A percentile compares a stretch with the other conserved stretches of the same genome.
Evolutionary conservation across 1,284 basidiomycete genomes (phyloP).

Genomic region (Golubevia pallescens): DNA sequence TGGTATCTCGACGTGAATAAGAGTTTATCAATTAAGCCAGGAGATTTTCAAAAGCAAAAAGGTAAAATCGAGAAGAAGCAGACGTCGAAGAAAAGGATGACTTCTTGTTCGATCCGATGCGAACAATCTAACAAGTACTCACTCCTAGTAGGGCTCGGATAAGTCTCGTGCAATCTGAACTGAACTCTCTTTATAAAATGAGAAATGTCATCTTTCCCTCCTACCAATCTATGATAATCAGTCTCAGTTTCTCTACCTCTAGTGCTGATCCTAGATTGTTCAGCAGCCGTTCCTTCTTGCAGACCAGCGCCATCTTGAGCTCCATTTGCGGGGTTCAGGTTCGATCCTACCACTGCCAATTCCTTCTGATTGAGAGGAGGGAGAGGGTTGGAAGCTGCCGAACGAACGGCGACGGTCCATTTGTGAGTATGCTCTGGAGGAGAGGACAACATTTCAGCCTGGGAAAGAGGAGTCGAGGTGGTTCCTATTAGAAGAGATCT

Average conservation of each 20-base stretch:
- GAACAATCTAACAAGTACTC: slow-evolving; percentile 54
- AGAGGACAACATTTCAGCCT: slow-evolving; percentile 46
- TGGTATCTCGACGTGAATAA: too few relatives aligned
- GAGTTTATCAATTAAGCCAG: too few relatives aligned
- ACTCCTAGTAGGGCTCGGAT: slow-evolving; percentile 88
- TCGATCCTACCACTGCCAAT: too few relatives aligned
- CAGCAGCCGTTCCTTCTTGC: slow-evolving; percentile 6
- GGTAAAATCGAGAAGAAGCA: too few relatives aligned
- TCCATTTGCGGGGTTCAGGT: too few relatives aligned
- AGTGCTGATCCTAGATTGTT: slow-evolving; percentile 27
- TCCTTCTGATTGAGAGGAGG: slow-evolving; percentile 21
- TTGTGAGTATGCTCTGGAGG: slow-evolving; percentile 80
- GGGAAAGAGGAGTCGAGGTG: slow-evolving; percentile 57
- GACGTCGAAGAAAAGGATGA: too few relatives aligned
- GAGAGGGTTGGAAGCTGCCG: slow-evolving; percentile 66
- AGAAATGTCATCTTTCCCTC: slow-evolving; percentile 59
- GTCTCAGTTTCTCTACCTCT: slow-evolving; percentile 48
- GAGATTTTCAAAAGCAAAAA: too few relatives aligned
- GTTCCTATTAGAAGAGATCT: slow-evolving; percentile 57
- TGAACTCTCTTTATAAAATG: slow-evolving; percentile 78
- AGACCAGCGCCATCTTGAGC: too few relatives aligned
- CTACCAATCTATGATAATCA: slow-evolving; percentile 58
- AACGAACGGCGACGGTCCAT: slow-evolving; percentile 93
- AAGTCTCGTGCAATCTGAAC: slow-evolving; percentile 98
- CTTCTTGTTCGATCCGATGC: too few relatives aligned